Percentiles rank a stretch among this genome's conserved stretches.
These are phyloP conservation scores for Tuber microsphaerosporum DNA, from an alignment of 495 filamentous ascomycete species.

Conservation along the genomic window DNA sequence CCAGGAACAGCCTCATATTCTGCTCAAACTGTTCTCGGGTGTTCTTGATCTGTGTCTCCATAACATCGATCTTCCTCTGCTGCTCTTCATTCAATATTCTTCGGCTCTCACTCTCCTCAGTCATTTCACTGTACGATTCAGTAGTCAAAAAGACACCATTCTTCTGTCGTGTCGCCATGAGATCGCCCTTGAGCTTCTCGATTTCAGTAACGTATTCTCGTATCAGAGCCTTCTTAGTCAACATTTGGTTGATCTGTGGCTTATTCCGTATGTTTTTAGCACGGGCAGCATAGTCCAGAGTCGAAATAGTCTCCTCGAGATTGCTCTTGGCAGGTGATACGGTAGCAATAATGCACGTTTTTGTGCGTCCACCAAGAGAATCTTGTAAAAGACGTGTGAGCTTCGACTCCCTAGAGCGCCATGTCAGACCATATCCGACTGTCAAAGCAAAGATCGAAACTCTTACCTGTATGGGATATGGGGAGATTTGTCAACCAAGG, in stretches of 20 bases:
- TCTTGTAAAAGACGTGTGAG: constrained; percentile 91
- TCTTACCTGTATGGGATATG: constrained; percentile 77
- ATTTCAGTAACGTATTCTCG: constrained; percentile 89
- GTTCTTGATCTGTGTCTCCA: constrained; percentile 80
- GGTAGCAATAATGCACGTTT: constrained; percentile 97
- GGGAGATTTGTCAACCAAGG: constrained; percentile 77
- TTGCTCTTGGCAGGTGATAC: constrained; percentile 90
- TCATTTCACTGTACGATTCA: constrained; percentile 78
- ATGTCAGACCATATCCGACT: constrained; percentile 13
- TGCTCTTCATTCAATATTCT: constrained; percentile 88
- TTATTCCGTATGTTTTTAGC: constrained; percentile 99
- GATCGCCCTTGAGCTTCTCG: constrained; percentile 83
- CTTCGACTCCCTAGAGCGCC: constrained; percentile 68
- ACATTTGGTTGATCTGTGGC: constrained; percentile 82
- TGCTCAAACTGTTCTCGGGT: constrained; percentile 85
- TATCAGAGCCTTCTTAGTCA: constrained; percentile 86
- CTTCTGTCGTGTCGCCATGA: constrained; percentile 84
- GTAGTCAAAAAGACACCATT: constrained; percentile 90
- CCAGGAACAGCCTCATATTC: constrained; percentile 74
- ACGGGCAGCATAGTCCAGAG: constrained; percentile 91
- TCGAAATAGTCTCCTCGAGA: constrained; percentile 94
- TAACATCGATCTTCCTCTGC: constrained; percentile 79
- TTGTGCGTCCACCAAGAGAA: constrained; percentile 87
- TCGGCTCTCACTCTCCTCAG: constrained; percentile 83
- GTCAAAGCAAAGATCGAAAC: not conserved